Evolutionary conservation across 164 flowering plant genomes (phyloP).

Genomic region (Protea cynaroides): DNA sequence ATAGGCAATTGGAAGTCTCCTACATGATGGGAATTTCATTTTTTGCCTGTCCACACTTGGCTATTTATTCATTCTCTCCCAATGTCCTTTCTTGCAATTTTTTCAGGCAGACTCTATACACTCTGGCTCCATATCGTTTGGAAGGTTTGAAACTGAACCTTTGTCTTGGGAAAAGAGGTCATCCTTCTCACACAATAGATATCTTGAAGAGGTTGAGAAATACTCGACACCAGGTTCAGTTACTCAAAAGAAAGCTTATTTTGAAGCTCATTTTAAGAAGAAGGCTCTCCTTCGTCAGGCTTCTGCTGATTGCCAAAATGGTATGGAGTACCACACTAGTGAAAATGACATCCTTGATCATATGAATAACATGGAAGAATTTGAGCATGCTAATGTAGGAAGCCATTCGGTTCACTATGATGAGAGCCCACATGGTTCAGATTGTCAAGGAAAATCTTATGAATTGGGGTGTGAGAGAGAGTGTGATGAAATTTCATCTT

Average conservation of each 20-base stretch:
- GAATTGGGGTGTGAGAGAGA: slow-evolving; percentile 25
- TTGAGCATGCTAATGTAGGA: slow-evolving; percentile 23
- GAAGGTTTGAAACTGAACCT: slow-evolving; percentile 70
- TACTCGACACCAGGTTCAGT: slow-evolving; percentile 81
- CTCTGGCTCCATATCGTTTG: slow-evolving; percentile 85
- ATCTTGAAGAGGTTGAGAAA: slow-evolving; percentile 81
- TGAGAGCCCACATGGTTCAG: slow-evolving; percentile 33
- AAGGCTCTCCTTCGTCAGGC: slow-evolving; percentile 45
- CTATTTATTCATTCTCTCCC: not conserved
- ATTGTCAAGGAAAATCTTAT: slow-evolving; percentile 28
- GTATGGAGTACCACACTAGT: slow-evolving; percentile 21
- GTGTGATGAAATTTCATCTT: slow-evolving; percentile 15
- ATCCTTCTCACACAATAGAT: slow-evolving; percentile 70
- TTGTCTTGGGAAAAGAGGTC: slow-evolving; percentile 83
- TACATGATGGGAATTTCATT: too few relatives aligned
- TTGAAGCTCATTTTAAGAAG: slow-evolving; percentile 81
- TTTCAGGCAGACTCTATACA: slow-evolving; percentile 52
- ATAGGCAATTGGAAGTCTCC: too few relatives aligned
- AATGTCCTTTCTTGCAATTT: slow-evolving; percentile 5
- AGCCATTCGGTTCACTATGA: slow-evolving; percentile 22
- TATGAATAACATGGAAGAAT: slow-evolving; percentile 23
- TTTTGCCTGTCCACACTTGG: not conserved
- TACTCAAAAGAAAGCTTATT: slow-evolving; percentile 74
- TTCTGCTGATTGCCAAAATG: slow-evolving; percentile 33
- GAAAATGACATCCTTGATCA: slow-evolving; percentile 27